A percentile compares a stretch with the other conserved stretches of the same genome.
phyloP scores from a whole-genome alignment of 805 yeast genomes.

The Maudiozyma bulderi region DNA sequence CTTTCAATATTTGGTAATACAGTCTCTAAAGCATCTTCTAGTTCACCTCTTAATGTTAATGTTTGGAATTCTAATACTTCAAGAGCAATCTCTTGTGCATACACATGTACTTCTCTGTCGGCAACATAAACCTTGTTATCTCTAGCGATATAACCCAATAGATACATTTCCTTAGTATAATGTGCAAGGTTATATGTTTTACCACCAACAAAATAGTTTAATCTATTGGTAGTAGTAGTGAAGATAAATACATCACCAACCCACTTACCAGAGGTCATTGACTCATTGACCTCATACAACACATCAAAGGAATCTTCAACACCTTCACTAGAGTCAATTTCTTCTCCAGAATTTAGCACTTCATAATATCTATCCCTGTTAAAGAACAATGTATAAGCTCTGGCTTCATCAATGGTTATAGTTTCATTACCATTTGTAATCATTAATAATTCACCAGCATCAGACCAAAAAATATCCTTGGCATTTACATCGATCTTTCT shows the following conservation, averaged over 20 bases:
- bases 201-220: conserved; percentile 92
- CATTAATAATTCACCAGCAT: conserved; percentile 80
- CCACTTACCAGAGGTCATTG: conserved; percentile 84
- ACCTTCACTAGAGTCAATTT: conserved; percentile 70
- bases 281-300: conserved; percentile 69
- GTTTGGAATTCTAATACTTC: conserved; percentile 94
- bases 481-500: conserved; percentile 87
- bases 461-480: conserved; percentile 79
- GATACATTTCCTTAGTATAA: conserved; percentile 77
- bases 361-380: conserved; percentile 57
- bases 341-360: conserved; percentile 46
- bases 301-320: conserved; percentile 81
- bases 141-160: conserved; percentile 82
- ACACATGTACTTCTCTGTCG: conserved; percentile 80
- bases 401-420: conserved; percentile 26
- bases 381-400: conserved; percentile 69
- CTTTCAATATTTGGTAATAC: conserved; percentile 48
- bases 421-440: conserved; percentile 49
- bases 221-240: conserved; percentile 77
- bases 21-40: conserved; percentile 65
- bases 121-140: conserved; percentile 85
- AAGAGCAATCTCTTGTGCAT: conserved; percentile 71
- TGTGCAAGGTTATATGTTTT: conserved; percentile 86
- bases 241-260: conserved; percentile 94
- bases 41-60: conserved; percentile 85